phyloP scores from a whole-genome alignment of 495 filamentous ascomycete species.

The Daldinia childiae region DNA sequence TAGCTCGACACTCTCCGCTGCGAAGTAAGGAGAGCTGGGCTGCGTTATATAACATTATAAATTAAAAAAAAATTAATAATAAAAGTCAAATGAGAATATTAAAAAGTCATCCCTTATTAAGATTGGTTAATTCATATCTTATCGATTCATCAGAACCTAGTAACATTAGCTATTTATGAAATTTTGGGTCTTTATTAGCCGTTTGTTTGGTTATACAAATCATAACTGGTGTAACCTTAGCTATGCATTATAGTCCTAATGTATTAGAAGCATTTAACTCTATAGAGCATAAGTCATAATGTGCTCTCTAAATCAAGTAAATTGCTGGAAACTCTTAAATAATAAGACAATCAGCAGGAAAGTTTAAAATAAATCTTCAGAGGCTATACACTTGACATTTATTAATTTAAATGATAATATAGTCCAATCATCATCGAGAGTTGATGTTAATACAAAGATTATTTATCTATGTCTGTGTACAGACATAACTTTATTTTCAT shows the following conservation, averaged over 20 bases:
- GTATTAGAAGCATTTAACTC: slow-evolving; percentile 4
- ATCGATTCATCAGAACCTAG: no score
- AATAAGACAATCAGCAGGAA: slow-evolving; percentile 5
- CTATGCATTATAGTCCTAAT: slow-evolving; percentile 1
- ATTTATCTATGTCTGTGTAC: slow-evolving; percentile 1
- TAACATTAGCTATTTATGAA: no score
- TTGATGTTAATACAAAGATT: slow-evolving; percentile 4
- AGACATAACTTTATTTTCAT: slow-evolving; percentile 1
- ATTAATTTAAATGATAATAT: slow-evolving; percentile 6
- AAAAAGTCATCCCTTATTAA: no score
- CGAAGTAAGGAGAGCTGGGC: background rate
- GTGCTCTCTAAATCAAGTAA: slow-evolving; percentile 5
- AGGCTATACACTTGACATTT: slow-evolving; percentile 1
- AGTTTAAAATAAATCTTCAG: slow-evolving; percentile 2
- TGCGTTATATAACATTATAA: slow-evolving; percentile 3
- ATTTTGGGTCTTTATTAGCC: background rate
- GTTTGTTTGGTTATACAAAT: slow-evolving; percentile 5
- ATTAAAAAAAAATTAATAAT: slow-evolving; percentile 16
- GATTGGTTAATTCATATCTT: no score
- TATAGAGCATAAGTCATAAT: slow-evolving; percentile 5
- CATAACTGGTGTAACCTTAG: slow-evolving; percentile 1
- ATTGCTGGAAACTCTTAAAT: slow-evolving; percentile 5
- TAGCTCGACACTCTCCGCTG: background rate
- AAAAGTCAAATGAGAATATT: background rate
- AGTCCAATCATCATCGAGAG: slow-evolving; percentile 3